These are phyloP conservation scores for Debaryomycetaceae sp. DNA, from an alignment of 1,139 yeast genomes.

Conservation along the genomic window DNA sequence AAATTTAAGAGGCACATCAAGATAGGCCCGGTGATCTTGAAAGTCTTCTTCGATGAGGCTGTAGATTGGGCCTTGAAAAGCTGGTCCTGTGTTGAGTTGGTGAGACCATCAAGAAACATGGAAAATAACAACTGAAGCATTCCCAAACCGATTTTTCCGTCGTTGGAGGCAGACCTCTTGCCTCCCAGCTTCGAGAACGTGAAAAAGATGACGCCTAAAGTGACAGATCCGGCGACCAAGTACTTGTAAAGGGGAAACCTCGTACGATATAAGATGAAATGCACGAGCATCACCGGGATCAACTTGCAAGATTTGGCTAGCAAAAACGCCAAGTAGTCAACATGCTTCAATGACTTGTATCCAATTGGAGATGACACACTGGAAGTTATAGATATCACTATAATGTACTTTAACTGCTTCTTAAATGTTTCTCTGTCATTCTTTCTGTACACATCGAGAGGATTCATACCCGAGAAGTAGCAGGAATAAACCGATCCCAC, in stretches of 20 bases:
- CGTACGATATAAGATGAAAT: constrained; percentile 67
- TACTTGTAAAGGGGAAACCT: constrained; percentile 75
- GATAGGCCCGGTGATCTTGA: constrained; percentile 58
- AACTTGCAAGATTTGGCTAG: constrained; percentile 92
- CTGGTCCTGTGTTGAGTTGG: constrained; percentile 91
- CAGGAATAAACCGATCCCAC: constrained; percentile 63
- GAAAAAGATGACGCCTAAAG: constrained; percentile 77
- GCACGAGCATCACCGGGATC: constrained; percentile 88
- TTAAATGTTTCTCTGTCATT: constrained; percentile 17
- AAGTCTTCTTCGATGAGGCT: constrained; percentile 3
- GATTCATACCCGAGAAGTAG: constrained; percentile 27
- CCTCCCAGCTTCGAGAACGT: constrained; percentile 44
- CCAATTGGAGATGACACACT: constrained; percentile 81
- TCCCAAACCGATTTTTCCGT: constrained; percentile 52
- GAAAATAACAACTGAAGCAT: constrained; percentile 55
- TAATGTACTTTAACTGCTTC: constrained; percentile 38
- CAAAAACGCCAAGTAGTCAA: constrained; percentile 79
- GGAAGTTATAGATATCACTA: constrained; percentile 71
- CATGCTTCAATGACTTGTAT: constrained; percentile 70
- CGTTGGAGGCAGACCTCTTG: constrained; percentile 23
- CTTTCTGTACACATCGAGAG: constrained; percentile 27
- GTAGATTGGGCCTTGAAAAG: constrained; percentile 47
- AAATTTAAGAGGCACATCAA: constrained; percentile 81
- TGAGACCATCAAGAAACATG: constrained; percentile 81
- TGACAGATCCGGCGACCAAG: constrained; percentile 69